phyloP scores from a whole-genome alignment of 177 flowering plant species.

The Tripterygium wilfordii region DNA sequence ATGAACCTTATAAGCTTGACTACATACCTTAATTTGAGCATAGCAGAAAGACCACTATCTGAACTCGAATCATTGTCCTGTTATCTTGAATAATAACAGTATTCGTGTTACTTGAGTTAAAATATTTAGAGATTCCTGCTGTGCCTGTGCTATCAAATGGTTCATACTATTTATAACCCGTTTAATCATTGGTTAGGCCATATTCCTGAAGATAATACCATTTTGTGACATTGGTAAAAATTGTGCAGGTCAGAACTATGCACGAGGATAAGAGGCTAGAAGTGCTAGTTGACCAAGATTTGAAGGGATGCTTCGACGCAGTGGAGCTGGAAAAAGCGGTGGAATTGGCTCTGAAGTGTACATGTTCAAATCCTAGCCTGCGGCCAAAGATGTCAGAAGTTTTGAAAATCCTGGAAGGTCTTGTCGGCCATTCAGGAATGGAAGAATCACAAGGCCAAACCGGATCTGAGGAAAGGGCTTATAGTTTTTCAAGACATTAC shows the following conservation, averaged over 20 bases:
- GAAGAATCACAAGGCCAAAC: slow-evolving; percentile 43
- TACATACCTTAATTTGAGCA: no score
- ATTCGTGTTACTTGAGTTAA: no score
- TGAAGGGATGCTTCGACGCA: slow-evolving; percentile 50
- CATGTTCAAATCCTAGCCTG: slow-evolving; percentile 62
- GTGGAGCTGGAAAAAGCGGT: slow-evolving; percentile 58
- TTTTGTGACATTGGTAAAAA: no score
- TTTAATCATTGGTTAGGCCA: no score
- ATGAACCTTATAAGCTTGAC: no score
- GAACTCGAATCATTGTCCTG: no score
- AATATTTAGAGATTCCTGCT: no score
- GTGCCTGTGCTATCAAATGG: no score
- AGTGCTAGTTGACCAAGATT: slow-evolving; percentile 66
- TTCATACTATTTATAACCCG: no score
- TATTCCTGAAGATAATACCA: no score
- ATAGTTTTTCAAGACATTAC: slow-evolving; percentile 50
- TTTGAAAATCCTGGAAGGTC: slow-evolving; percentile 61
- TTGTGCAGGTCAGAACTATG: slow-evolving; percentile 63
- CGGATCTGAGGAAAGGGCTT: slow-evolving; percentile 25
- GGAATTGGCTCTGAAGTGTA: slow-evolving; percentile 62
- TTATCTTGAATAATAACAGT: no score
- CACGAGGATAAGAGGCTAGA: slow-evolving; percentile 64
- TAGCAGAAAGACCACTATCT: no score
- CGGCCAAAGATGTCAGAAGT: slow-evolving; percentile 90
- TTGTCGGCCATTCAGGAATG: slow-evolving; percentile 25